Percentiles rank a stretch among this genome's conserved stretches.
These are phyloP conservation scores for Lachancea fermentati DNA, from an alignment of 805 yeast genomes.

Conservation along the genomic window DNA sequence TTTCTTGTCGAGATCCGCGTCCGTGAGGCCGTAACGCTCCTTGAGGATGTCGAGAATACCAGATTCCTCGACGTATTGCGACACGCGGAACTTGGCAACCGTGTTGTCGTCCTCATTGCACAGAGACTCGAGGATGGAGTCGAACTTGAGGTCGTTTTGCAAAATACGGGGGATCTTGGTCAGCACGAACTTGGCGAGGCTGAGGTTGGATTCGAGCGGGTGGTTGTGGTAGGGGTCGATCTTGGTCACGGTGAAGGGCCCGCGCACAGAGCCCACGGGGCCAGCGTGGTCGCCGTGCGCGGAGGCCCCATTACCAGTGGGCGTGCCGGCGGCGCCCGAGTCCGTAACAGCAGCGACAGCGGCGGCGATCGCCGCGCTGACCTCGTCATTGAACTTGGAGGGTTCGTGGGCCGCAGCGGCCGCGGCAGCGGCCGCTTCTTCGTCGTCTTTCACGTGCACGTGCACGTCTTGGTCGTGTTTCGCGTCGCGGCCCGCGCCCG, in stretches of 20 bases:
- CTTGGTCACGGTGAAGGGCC: slow-evolving; percentile 33
- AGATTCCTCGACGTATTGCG: slow-evolving; percentile 31
- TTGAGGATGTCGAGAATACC: slow-evolving; percentile 29
- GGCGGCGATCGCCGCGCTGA: slow-evolving; percentile 32
- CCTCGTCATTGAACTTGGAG: slow-evolving; percentile 21
- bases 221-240: slow-evolving; percentile 34
- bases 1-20: slow-evolving; percentile 29
- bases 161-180: slow-evolving; percentile 31
- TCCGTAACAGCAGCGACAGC: slow-evolving; percentile 33
- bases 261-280: slow-evolving; percentile 14
- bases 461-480: slow-evolving; percentile 7
- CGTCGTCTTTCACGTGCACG: slow-evolving; percentile 8
- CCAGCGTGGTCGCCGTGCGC: background rate
- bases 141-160: slow-evolving; percentile 32
- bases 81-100: slow-evolving; percentile 29
- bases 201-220: slow-evolving; percentile 29
- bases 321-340: slow-evolving; percentile 9
- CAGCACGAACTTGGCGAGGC: slow-evolving; percentile 28
- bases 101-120: slow-evolving; percentile 29
- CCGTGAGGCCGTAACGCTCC: slow-evolving; percentile 27
- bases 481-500: background rate
- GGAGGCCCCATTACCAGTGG: slow-evolving; percentile 8
- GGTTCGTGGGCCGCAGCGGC: slow-evolving; percentile 13
- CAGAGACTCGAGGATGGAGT: slow-evolving; percentile 27
- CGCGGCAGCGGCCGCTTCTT: slow-evolving; percentile 3